phyloP scores from a whole-genome alignment of 1,284 basidiomycete genomes.

The Mycena sp. region DNA sequence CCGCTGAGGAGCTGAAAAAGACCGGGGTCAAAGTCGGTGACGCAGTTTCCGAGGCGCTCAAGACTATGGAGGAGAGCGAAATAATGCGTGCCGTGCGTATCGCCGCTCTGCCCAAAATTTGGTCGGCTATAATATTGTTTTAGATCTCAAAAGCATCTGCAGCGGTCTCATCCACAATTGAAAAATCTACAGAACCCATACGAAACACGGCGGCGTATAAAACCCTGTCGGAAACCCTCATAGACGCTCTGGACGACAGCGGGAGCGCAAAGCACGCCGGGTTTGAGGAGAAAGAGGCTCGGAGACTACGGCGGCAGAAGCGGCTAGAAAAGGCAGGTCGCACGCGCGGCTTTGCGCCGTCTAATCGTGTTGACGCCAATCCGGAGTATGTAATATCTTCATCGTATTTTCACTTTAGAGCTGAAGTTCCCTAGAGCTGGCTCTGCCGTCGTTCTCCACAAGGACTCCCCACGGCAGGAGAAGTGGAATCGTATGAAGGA shows the following conservation, averaged over 20 bases:
- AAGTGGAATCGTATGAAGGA: constrained; percentile 81
- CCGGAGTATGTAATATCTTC: constrained; percentile 69
- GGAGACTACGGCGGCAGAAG: constrained; percentile 78
- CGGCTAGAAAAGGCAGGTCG: constrained; percentile 86
- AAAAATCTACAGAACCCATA: constrained; percentile 90
- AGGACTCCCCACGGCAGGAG: constrained; percentile 80
- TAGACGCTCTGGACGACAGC: constrained; percentile 95
- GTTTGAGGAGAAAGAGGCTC: constrained; percentile 91
- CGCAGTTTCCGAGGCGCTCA: constrained; percentile 91
- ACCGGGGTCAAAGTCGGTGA: constrained; percentile 93
- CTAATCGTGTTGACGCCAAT: constrained; percentile 69
- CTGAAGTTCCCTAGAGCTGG: constrained; percentile 71
- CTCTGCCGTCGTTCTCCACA: constrained; percentile 83
- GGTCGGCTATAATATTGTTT: constrained; percentile 2
- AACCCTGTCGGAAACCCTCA: constrained; percentile 86
- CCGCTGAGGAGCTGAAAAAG: constrained; percentile 91
- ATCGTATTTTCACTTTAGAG: constrained; percentile 3
- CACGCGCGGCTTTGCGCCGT: constrained; percentile 59
- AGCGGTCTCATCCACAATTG: constrained; percentile 82
- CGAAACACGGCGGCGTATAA: constrained; percentile 97
- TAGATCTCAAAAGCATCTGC: constrained; percentile 84
- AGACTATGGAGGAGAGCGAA: constrained; percentile 94
- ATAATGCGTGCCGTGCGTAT: constrained; percentile 82
- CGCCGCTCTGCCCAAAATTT: neutral
- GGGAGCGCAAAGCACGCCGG: constrained; percentile 93